Conservation (phyloP, 2,329 filamentous ascomycete species). For the Arachnomyces sp. region DNA sequence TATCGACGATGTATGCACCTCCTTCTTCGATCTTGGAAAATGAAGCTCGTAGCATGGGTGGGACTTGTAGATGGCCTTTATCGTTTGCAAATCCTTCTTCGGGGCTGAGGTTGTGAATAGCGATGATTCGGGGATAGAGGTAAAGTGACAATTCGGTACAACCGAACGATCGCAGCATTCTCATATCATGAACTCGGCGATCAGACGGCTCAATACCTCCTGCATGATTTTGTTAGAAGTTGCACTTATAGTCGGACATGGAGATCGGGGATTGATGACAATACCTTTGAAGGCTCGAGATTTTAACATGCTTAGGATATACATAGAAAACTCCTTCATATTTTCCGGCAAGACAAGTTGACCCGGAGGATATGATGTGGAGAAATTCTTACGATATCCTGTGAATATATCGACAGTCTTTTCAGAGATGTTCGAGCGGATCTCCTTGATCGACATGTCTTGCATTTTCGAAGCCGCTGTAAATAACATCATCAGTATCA, state of each 20-base stretch:
- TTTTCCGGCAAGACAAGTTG: conserved; percentile 93
- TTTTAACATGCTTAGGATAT: conserved; percentile 82
- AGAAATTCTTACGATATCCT: conserved; percentile 86
- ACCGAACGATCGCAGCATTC: conserved; percentile 82
- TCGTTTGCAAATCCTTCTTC: conserved; percentile 91
- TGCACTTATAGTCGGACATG: no score
- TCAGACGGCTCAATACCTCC: conserved; percentile 85
- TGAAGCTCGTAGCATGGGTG: conserved; percentile 68
- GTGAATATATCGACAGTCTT: conserved; percentile 89
- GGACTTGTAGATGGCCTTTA: conserved; percentile 79
- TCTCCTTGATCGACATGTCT: conserved; percentile 71
- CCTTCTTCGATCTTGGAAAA: conserved; percentile 86
- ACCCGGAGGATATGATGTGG: conserved; percentile 75
- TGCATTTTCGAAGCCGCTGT: conserved; percentile 71
- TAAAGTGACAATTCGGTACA: conserved; percentile 79
- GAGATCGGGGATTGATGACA: conserved; percentile 3
- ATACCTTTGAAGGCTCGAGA: conserved; percentile 77
- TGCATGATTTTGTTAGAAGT: conserved; percentile 15
- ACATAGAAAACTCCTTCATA: conserved; percentile 95
- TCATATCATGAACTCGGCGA: conserved; percentile 80
- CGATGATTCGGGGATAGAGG: conserved; percentile 87
- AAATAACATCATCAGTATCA: conserved; percentile 16
- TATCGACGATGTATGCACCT: conserved; percentile 89
- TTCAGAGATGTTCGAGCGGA: conserved; percentile 73
- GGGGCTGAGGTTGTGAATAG: conserved; percentile 78